Conservation (phyloP, 352 stramenopile genomes). For the Thalassiosira exigua region DNA sequence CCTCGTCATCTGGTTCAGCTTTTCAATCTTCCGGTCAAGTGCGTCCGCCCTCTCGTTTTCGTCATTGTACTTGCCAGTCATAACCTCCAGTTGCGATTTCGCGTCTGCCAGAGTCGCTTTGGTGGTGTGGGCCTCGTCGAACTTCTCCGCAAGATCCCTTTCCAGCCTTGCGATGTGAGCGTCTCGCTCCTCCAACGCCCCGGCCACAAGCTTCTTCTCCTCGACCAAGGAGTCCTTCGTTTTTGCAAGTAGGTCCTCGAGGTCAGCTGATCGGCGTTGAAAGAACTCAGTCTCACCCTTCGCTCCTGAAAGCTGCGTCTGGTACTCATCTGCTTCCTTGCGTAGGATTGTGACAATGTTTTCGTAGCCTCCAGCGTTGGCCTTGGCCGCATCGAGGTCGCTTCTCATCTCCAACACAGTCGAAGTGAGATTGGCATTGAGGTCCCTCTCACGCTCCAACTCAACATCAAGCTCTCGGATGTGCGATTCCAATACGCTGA, state of each 20-base stretch:
- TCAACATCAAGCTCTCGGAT: constrained; percentile 33
- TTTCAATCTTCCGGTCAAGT: constrained; percentile 30
- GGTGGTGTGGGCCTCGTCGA: constrained; percentile 25
- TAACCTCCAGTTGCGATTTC: constrained; percentile 25
- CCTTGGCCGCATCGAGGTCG: constrained; percentile 18
- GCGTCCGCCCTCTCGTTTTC: constrained; percentile 36
- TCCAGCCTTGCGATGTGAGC: constrained; percentile 38
- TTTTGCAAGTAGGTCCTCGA: constrained; percentile 25
- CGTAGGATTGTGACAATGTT: constrained; percentile 33
- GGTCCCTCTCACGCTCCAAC: constrained; percentile 22
- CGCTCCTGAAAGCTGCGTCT: constrained; percentile 10
- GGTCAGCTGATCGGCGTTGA: constrained; percentile 32
- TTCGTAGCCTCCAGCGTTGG: constrained; percentile 30
- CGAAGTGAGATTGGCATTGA: constrained; percentile 25
- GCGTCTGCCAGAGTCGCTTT: constrained; percentile 7
- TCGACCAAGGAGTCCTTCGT: constrained; percentile 31
- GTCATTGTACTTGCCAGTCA: constrained; percentile 28
- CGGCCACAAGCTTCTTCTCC: constrained; percentile 20
- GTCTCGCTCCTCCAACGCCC: constrained; percentile 38
- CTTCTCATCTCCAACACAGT: constrained; percentile 19
- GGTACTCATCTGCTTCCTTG: constrained; percentile 30
- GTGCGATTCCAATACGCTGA: constrained; percentile 38
- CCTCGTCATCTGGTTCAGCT: constrained; percentile 21
- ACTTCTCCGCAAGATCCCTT: constrained; percentile 35
- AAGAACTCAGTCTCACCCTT: constrained; percentile 14